Evolutionary conservation across 2,329 filamentous ascomycete genomes (phyloP).

Genomic region (Colletotrichum sp.): DNA sequence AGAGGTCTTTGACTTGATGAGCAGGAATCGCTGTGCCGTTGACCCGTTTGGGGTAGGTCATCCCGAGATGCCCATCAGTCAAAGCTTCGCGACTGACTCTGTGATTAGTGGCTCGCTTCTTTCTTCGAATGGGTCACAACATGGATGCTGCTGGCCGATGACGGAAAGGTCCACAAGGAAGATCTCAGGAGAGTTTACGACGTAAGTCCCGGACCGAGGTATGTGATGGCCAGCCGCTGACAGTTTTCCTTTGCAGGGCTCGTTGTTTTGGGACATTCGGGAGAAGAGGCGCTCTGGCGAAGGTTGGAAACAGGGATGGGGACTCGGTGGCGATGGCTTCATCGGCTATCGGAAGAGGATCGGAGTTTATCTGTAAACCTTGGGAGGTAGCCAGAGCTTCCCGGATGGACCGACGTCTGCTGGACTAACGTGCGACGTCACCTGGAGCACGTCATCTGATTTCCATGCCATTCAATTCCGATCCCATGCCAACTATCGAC

Average conservation of each 20-base stretch:
- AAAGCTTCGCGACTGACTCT: not conserved
- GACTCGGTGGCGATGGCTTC: not conserved
- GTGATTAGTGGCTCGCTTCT: slow-evolving; percentile 18
- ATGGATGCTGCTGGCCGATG: slow-evolving; percentile 57
- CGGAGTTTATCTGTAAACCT: not conserved
- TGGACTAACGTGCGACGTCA: not conserved
- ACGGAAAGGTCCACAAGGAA: slow-evolving; percentile 60
- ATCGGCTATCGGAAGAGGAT: not conserved
- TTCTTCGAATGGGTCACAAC: slow-evolving; percentile 46
- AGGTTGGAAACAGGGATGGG: slow-evolving; percentile 9
- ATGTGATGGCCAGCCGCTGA: too few species aligned
- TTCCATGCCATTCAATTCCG: not conserved
- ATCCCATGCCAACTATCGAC: not conserved
- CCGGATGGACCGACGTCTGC: not conserved
- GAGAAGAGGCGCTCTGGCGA: not conserved
- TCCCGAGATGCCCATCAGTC: rapidly evolving
- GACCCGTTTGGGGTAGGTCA: slow-evolving; percentile 46
- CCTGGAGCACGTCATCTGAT: rapidly evolving
- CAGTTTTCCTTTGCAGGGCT: slow-evolving; percentile 32
- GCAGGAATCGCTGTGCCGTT: slow-evolving; percentile 39
- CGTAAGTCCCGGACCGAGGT: slow-evolving; percentile 29
- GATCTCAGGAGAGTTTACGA: slow-evolving; percentile 58
- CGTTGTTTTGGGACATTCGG: slow-evolving; percentile 23
- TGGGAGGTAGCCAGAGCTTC: not conserved
- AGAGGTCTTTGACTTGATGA: slow-evolving; percentile 38